phyloP scores from a whole-genome alignment of 2,329 filamentous ascomycete species.

The Endocalyx cinctus region DNA sequence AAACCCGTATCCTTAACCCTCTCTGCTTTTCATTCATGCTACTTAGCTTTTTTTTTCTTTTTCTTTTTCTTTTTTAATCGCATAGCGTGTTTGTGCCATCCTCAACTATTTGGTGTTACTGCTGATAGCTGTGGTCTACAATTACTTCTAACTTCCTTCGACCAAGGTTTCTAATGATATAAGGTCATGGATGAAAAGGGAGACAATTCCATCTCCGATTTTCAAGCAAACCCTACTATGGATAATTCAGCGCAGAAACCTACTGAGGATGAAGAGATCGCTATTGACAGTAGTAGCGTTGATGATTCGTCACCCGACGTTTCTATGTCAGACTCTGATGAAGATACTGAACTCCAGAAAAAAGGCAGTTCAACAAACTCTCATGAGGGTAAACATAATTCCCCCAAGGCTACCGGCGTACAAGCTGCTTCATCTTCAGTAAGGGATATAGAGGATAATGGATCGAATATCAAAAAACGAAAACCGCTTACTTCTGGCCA shows the following conservation, averaged over 20 bases:
- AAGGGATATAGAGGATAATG: slow-evolving; percentile 1
- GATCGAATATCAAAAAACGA: slow-evolving; percentile 12
- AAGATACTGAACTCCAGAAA: slow-evolving; percentile 2
- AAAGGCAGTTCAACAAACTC: slow-evolving; percentile 7
- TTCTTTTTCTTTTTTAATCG: slow-evolving; percentile 1
- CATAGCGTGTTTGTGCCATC: too few species aligned
- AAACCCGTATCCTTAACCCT: too few species aligned
- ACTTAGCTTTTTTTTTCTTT: slow-evolving; percentile 5
- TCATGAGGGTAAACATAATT: slow-evolving; percentile 4
- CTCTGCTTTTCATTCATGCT: slow-evolving; percentile 7
- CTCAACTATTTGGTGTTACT: too few species aligned
- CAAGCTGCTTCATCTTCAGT: too few species aligned
- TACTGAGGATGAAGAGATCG: slow-evolving; percentile 13
- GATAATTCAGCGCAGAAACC: neutral
- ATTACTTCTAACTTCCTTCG: too few species aligned
- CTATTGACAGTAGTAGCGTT: slow-evolving; percentile 9
- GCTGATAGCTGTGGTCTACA: too few species aligned
- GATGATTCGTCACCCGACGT: slow-evolving; percentile 7
- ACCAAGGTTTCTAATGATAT: too few species aligned
- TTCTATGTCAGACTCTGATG: slow-evolving; percentile 9
- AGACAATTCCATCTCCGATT: slow-evolving; percentile 1
- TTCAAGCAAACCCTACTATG: neutral
- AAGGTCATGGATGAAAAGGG: too few species aligned
- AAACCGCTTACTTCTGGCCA: slow-evolving; percentile 8
- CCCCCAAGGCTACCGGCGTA: slow-evolving; percentile 1